Evolutionary conservation across 1,284 basidiomycete species (phyloP).

Genomic region (Marasmius sp.): DNA sequence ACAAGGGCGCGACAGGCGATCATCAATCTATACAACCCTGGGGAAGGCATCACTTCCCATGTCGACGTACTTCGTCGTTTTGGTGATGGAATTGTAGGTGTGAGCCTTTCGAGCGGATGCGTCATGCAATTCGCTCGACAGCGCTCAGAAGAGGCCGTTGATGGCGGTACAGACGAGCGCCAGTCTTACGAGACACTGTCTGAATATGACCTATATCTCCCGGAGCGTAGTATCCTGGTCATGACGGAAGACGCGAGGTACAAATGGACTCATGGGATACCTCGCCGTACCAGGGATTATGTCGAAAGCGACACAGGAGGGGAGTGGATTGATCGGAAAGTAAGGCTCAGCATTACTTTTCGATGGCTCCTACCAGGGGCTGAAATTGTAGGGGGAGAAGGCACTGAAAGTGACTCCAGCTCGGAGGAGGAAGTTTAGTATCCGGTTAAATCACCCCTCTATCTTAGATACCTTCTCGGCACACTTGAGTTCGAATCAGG

Average conservation of each 20-base stretch:
- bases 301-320: conserved; percentile 34
- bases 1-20: conserved; percentile 71
- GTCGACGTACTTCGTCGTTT: conserved; percentile 76
- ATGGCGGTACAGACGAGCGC: not conserved
- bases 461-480: too few relatives aligned
- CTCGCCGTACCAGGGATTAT: conserved; percentile 48
- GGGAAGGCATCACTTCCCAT: conserved; percentile 79
- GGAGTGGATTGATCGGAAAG: conserved; percentile 48
- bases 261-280: conserved; percentile 67
- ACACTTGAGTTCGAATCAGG: too few relatives aligned
- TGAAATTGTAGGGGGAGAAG: conserved; percentile 60
- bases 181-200: conserved; percentile 2
- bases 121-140: conserved; percentile 66
- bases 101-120: conserved; percentile 71
- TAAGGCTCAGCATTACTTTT: conserved; percentile 75
- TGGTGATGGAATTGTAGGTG: conserved; percentile 78
- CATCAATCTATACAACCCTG: conserved; percentile 75
- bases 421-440: not conserved
- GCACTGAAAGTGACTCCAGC: not conserved
- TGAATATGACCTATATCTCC: conserved; percentile 57
- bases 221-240: conserved; percentile 65
- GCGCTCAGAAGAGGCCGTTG: conserved; percentile 14
- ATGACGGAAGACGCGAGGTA: conserved; percentile 75
- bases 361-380: conserved; percentile 78
- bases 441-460: not conserved